Conservation (phyloP, 208 protist genomes). For the Trypanosoma platydactyli region DNA sequence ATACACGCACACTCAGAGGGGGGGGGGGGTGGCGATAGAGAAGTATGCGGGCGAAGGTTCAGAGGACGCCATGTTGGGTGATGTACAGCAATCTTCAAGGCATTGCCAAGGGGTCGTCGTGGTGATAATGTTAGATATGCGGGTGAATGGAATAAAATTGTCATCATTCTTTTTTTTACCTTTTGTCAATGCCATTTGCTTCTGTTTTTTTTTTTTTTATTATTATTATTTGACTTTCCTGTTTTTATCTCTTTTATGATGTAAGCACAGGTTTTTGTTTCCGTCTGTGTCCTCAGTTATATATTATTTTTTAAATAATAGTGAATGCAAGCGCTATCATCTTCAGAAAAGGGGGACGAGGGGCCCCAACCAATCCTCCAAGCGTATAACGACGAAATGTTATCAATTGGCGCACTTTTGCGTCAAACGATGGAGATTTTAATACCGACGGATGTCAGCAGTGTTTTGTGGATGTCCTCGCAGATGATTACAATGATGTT, state of each 20-base stretch:
- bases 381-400: background rate
- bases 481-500: conserved; percentile 63
- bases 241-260: background rate
- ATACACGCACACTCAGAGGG: no score
- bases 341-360: background rate
- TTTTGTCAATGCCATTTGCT: background rate
- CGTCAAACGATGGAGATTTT: conserved; percentile 54
- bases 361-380: background rate
- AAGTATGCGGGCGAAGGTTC: no score
- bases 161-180: background rate
- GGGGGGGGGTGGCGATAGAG: no score
- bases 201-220: background rate
- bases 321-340: no score
- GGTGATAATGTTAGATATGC: no score
- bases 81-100: no score
- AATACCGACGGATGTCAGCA: conserved; percentile 59
- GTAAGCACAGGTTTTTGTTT: background rate
- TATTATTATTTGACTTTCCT: conserved; percentile 1
- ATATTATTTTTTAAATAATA: no score
- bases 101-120: no score
- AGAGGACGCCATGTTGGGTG: no score
- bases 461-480: conserved; percentile 60
- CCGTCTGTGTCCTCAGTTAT: background rate
- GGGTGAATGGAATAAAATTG: background rate
- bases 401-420: conserved; percentile 4